phyloP scores from a whole-genome alignment of 495 filamentous ascomycete species.

The Xanthoparmelia taractica region DNA sequence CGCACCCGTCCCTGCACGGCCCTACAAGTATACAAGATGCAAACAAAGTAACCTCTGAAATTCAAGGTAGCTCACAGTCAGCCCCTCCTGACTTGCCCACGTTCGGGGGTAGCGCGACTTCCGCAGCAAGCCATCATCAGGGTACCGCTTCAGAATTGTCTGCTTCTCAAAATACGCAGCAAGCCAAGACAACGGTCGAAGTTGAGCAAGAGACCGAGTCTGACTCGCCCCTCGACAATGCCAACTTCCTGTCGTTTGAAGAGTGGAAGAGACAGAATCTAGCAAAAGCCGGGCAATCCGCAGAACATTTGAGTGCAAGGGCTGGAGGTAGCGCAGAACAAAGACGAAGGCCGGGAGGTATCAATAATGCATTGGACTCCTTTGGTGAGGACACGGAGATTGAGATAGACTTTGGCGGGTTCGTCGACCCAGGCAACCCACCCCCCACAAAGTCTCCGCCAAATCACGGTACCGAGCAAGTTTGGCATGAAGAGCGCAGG shows the following conservation, averaged over 20 bases:
- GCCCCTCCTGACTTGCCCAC: constrained; percentile 6
- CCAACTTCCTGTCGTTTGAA: constrained; percentile 91
- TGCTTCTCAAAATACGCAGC: constrained; percentile 4
- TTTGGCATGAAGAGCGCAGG: constrained; percentile 26
- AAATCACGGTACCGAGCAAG: constrained; percentile 30
- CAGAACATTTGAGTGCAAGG: constrained; percentile 56
- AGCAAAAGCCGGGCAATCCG: constrained; percentile 75
- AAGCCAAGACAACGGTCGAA: constrained; percentile 1
- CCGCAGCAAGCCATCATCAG: background rate
- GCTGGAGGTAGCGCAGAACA: constrained; percentile 37
- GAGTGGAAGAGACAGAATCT: constrained; percentile 97
- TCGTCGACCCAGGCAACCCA: constrained; percentile 40
- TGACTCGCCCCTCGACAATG: constrained; percentile 68
- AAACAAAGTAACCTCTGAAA: background rate
- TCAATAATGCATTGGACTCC: constrained; percentile 60
- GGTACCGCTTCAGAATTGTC: constrained; percentile 3
- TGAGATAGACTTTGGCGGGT: constrained; percentile 76
- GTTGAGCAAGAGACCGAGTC: constrained; percentile 42
- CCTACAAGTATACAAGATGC: background rate
- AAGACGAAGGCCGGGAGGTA: constrained; percentile 44
- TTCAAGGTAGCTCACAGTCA: background rate
- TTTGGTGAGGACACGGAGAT: constrained; percentile 88
- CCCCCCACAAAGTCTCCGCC: constrained; percentile 29
- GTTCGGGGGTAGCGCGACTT: background rate
- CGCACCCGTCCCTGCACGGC: background rate